Evolutionary conservation across 805 yeast species (phyloP).

Genomic region (Nakazawaea pomicola): DNA sequence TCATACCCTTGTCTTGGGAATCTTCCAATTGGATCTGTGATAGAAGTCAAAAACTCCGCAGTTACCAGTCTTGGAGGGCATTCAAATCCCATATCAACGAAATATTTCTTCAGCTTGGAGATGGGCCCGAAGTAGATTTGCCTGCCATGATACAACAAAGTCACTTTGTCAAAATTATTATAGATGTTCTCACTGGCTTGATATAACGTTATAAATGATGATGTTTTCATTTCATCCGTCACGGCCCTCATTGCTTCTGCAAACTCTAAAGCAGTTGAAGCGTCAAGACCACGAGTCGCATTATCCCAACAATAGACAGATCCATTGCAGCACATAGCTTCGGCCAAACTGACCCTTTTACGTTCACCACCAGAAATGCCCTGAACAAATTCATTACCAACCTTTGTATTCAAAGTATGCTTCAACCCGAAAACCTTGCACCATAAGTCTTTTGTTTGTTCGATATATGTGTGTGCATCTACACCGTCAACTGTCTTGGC

Average conservation of each 20-base stretch:
- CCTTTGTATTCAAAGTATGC: conserved; percentile 58
- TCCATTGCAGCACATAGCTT: conserved; percentile 63
- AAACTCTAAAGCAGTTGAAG: conserved; percentile 79
- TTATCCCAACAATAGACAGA: conserved; percentile 72
- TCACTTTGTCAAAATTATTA: conserved; percentile 56
- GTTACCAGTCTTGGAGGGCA: conserved; percentile 65
- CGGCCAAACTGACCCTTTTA: conserved; percentile 80
- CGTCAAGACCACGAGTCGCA: conserved; percentile 81
- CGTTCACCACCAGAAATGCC: conserved; percentile 86
- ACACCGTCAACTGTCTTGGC: conserved; percentile 39
- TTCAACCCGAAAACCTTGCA: conserved; percentile 52
- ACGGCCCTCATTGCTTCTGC: conserved; percentile 59
- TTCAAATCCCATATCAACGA: conserved; percentile 57
- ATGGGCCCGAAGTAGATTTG: conserved; percentile 61
- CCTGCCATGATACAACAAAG: conserved; percentile 50
- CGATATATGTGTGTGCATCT: conserved; percentile 34
- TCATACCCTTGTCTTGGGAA: conserved; percentile 41
- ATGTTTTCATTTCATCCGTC: conserved; percentile 46
- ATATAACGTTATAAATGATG: conserved; percentile 65
- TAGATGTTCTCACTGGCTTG: conserved; percentile 65
- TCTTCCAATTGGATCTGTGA: conserved; percentile 65
- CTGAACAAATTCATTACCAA: conserved; percentile 62
- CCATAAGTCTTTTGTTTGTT: conserved; percentile 39
- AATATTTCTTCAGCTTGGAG: conserved; percentile 47
- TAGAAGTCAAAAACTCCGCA: conserved; percentile 66